phyloP scores from a whole-genome alignment of 768 basidiomycete genomes.

The Phylloporus sp. region DNA sequence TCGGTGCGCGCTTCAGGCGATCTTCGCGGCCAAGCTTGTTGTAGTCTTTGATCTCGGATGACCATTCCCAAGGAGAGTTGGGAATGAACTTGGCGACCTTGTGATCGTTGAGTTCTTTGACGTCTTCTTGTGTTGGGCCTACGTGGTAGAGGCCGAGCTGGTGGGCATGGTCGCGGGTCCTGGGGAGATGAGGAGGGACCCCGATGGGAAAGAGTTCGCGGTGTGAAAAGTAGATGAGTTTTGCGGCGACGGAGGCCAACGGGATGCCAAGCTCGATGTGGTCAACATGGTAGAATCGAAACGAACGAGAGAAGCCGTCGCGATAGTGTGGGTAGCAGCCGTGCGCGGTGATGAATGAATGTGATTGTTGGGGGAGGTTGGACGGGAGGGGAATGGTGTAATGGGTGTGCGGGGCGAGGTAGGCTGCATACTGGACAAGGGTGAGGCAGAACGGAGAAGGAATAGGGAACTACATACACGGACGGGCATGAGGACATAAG shows the following conservation, averaged over 20 bases:
- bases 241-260: constrained; percentile 53
- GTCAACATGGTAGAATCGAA: constrained; percentile 30
- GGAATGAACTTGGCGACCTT: constrained; percentile 32
- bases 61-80: constrained; percentile 19
- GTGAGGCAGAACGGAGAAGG: constrained; percentile 7
- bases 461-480: constrained; percentile 32
- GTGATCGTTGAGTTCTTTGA: constrained; percentile 52
- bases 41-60: constrained; percentile 10
- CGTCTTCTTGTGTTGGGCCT: constrained; percentile 55
- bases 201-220: constrained; percentile 46
- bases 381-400: constrained; percentile 47
- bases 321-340: constrained; percentile 49
- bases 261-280: constrained; percentile 34
- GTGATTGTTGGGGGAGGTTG: constrained; percentile 14
- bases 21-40: constrained; percentile 25
- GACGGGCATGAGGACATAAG: constrained; percentile 47
- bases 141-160: constrained; percentile 25
- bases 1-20: constrained; percentile 31
- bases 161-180: constrained; percentile 28
- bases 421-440: constrained; percentile 45
- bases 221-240: constrained; percentile 58
- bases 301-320: constrained; percentile 28
- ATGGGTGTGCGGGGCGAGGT: constrained; percentile 61
- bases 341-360: constrained; percentile 36
- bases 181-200: constrained; percentile 37